A percentile compares a stretch with the other conserved stretches of the same genome.
Conservation (phyloP, 2,329 filamentous ascomycete species). For the Scolecobasidium constrictum region DNA sequence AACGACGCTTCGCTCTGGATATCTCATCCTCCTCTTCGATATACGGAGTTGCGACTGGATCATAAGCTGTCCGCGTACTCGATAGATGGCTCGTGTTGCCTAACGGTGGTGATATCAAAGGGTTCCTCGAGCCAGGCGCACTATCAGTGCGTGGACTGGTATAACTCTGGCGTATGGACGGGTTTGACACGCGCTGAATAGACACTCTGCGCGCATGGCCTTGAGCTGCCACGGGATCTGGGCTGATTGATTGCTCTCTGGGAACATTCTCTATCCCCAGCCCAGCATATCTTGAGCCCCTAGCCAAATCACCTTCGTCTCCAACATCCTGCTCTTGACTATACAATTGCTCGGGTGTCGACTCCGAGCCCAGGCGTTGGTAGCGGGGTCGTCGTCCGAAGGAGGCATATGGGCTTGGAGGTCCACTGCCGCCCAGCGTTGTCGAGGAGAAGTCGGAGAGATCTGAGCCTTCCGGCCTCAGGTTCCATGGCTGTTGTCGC, state of each 20-base stretch:
- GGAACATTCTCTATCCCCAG: slow-evolving; percentile 22
- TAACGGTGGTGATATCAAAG: slow-evolving; percentile 4
- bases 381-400: slow-evolving; percentile 24
- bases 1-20: neutral
- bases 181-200: slow-evolving; percentile 4
- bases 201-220: slow-evolving; percentile 1
- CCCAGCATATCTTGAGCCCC: slow-evolving; percentile 18
- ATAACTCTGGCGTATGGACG: neutral
- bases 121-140: slow-evolving; percentile 1
- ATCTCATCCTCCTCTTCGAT: neutral
- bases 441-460: slow-evolving; percentile 18
- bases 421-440: slow-evolving; percentile 15
- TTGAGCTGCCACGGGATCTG: neutral
- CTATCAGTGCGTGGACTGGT: slow-evolving; percentile 1
- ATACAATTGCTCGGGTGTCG: slow-evolving; percentile 21
- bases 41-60: slow-evolving; percentile 1
- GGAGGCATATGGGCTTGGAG: slow-evolving; percentile 14
- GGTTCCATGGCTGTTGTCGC: neutral
- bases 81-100: slow-evolving; percentile 1
- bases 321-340: slow-evolving; percentile 20
- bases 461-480: slow-evolving; percentile 16
- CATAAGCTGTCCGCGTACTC: slow-evolving; percentile 4
- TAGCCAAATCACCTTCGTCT: slow-evolving; percentile 19
- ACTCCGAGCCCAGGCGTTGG: slow-evolving; percentile 23
- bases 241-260: slow-evolving; percentile 6